Base-by-base conservation (phyloP, 2,329 filamentous ascomycete genomes). In the Erysiphe neolycopersici region DNA sequence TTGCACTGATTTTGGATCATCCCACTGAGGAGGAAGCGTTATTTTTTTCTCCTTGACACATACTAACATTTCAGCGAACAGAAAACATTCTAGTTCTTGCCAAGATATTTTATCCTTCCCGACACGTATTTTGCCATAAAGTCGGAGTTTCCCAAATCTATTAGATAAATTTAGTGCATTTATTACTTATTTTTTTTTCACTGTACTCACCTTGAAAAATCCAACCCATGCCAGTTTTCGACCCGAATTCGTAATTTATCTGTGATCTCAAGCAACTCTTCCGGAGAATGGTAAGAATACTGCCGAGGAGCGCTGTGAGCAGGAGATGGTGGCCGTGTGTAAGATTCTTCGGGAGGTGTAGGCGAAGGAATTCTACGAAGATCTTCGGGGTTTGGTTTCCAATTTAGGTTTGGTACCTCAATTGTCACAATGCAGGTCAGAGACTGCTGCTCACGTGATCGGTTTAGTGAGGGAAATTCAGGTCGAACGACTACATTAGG, bases 51-150 rank as follows among this genome's bases (percentile, higher is more conserved):
- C 89, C 61, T 95, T 98, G 47, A 98, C 84, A 56, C 89, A 98
- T 50, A 98, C 98, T 53, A 98, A 78, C 89, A 98, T 98, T 62
- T 98, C 89, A 4, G 79, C 82, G 56, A 98, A 98, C 29, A 98
- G 69, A 58, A 83, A 98, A 59, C 89, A 98, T 59, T 98, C 85
- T 44, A 98, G 63, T 58, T 95, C 89, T 63, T 98, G 89, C 89
- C 89, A 98, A 6, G 85, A 85, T 50, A 87, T 69, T 51, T 84
- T 84, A 60, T 98, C 89, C 61, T 98, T 98, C 52, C 89, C 89
- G 18, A 98, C 89, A 43, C 82, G 76, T 45, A 98, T 73, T 2
- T 79, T 85, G 26, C 84, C 87, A 54, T 93, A 85, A 30, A 95
- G 64, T 30, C 85, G 75, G 50, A 98, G 67, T 56, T 89, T 92